Evolutionary conservation across 2,329 filamentous ascomycete genomes (phyloP).

Genomic region (Ascochyta koolunga): DNA sequence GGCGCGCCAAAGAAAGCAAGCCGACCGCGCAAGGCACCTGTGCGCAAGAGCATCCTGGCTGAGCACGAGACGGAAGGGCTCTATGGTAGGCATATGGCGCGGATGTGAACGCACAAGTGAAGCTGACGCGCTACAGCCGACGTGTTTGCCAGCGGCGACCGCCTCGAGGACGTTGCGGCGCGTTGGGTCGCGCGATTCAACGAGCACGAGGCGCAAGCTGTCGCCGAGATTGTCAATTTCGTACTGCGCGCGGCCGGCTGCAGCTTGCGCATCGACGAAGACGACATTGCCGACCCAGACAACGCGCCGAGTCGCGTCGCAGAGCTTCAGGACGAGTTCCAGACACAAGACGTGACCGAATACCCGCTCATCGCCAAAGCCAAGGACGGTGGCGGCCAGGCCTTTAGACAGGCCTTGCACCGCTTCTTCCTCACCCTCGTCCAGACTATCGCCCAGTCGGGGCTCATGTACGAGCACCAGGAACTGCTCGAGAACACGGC

Average conservation of each 20-base stretch:
- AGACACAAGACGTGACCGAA: slow-evolving; percentile 82
- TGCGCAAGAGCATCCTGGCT: slow-evolving; percentile 58
- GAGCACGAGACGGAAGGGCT: slow-evolving; percentile 60
- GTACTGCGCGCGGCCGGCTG: slow-evolving; percentile 76
- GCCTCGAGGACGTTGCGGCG: slow-evolving; percentile 62
- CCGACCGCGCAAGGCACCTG: slow-evolving; percentile 55
- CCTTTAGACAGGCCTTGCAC: slow-evolving; percentile 78
- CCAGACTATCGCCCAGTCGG: slow-evolving; percentile 79
- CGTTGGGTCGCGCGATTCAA: slow-evolving; percentile 65
- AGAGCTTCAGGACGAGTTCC: slow-evolving; percentile 88
- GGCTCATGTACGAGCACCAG: slow-evolving; percentile 76
- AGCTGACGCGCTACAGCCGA: slow-evolving; percentile 53
- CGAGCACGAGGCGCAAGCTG: slow-evolving; percentile 59
- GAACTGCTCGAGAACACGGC: slow-evolving; percentile 86
- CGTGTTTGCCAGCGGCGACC: slow-evolving; percentile 63
- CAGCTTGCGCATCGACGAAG: slow-evolving; percentile 74
- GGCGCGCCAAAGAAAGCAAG: slow-evolving; percentile 51
- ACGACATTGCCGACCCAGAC: slow-evolving; percentile 89
- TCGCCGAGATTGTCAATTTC: slow-evolving; percentile 67
- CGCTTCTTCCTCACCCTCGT: slow-evolving; percentile 81
- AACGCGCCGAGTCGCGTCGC: slow-evolving; percentile 77
- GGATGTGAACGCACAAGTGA: background rate
- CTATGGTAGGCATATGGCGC: slow-evolving; percentile 54
- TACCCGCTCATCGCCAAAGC: slow-evolving; percentile 89
- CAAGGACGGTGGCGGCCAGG: slow-evolving; percentile 74